phyloP scores from a whole-genome alignment of 2,329 filamentous ascomycete species.

The Penicillium janthinellum region DNA sequence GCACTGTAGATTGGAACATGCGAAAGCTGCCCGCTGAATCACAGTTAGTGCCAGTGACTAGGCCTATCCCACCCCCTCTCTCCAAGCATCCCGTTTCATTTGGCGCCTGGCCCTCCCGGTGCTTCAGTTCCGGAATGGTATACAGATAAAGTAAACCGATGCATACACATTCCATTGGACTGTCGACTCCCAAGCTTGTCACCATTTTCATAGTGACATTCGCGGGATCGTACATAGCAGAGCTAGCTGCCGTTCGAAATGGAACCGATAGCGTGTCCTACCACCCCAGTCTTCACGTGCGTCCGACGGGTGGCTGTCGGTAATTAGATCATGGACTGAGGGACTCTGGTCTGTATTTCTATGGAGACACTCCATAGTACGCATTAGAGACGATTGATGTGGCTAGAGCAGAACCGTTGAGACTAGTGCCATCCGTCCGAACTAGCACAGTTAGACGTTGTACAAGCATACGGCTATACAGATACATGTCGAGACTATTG shows the following conservation, averaged over 20 bases:
- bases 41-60: slow-evolving; percentile 15
- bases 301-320: slow-evolving; percentile 1
- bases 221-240: neutral
- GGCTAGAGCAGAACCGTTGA: slow-evolving; percentile 12
- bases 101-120: neutral
- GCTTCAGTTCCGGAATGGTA: neutral
- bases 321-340: neutral
- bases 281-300: neutral
- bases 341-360: neutral
- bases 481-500: neutral
- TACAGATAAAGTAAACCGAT: neutral
- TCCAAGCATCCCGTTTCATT: neutral
- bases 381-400: slow-evolving; percentile 3
- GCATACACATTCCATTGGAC: neutral
- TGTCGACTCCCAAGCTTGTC: neutral
- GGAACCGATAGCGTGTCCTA: neutral
- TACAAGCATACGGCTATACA: neutral
- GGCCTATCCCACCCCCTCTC: neutral
- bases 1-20: slow-evolving; percentile 20
- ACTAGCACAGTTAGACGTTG: slow-evolving; percentile 4
- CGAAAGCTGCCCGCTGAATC: slow-evolving; percentile 19
- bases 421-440: slow-evolving; percentile 16
- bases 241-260: neutral
- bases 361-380: neutral
- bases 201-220: neutral